These are phyloP conservation scores for Laburnicola sp. DNA, from an alignment of 2,329 filamentous ascomycete genomes.

Conservation along the genomic window DNA sequence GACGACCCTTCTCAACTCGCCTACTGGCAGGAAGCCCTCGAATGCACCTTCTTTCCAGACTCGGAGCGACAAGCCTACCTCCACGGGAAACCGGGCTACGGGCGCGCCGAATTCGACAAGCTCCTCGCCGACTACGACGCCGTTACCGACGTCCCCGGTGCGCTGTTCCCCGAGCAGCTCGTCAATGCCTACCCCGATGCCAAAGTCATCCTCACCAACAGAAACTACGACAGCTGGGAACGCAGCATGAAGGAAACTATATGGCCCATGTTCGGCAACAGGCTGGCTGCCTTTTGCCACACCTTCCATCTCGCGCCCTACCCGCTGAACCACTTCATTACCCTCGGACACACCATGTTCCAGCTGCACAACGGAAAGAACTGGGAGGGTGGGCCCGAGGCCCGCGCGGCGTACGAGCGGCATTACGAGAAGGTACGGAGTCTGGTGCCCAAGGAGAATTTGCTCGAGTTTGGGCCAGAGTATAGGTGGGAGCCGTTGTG, in stretches of 20 bases:
- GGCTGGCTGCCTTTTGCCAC: conserved; percentile 4
- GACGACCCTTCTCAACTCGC: conserved; percentile 22
- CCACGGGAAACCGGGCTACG: conserved; percentile 28
- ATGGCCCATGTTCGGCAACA: conserved; percentile 15
- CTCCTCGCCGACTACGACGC: conserved; percentile 50
- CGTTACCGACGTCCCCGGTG: conserved; percentile 25
- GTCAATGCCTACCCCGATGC: conserved; percentile 33
- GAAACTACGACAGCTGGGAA: conserved; percentile 18
- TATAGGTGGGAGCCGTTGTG: conserved; percentile 31
- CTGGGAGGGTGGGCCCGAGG: conserved; percentile 11
- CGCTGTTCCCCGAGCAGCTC: conserved; percentile 24
- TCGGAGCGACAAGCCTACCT: conserved; percentile 12
- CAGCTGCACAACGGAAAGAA: conserved; percentile 17
- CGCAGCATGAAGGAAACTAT: conserved; percentile 21
- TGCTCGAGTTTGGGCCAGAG: conserved; percentile 25
- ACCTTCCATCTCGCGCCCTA: conserved; percentile 11
- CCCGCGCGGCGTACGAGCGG: conserved; percentile 18
- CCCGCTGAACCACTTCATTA: conserved; percentile 8
- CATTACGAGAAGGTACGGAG: conserved; percentile 20
- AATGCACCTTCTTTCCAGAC: conserved; percentile 25
- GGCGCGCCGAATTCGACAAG: conserved; percentile 49
- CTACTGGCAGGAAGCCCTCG: conserved; percentile 37
- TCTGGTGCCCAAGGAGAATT: conserved; percentile 21
- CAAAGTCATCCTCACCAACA: conserved; percentile 31
- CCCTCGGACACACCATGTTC: conserved; percentile 17